These are phyloP conservation scores for Amaranthus palmeri DNA, from an alignment of 148 eudicot genomes.

Conservation along the genomic window DNA sequence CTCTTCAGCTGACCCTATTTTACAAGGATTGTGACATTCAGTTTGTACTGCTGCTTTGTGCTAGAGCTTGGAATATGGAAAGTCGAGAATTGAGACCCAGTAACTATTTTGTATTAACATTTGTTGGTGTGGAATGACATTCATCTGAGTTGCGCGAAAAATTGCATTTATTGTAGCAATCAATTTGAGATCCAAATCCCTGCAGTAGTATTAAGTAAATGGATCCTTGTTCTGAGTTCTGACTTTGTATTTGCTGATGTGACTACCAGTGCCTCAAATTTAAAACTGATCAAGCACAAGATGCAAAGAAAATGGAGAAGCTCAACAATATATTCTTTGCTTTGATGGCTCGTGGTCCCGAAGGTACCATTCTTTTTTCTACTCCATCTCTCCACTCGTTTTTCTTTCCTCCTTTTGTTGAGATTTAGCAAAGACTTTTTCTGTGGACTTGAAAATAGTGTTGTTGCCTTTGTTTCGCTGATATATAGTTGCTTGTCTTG, in stretches of 20 bases:
- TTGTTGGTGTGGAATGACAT: background rate
- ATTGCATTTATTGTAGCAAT: background rate
- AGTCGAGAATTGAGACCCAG: background rate
- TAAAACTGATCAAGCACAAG: constrained; percentile 92
- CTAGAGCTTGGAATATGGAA: no score
- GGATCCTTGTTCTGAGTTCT: background rate
- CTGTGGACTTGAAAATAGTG: background rate
- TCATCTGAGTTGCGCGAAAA: background rate
- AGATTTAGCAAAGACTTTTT: background rate
- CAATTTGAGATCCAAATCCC: background rate
- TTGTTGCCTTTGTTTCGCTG: background rate
- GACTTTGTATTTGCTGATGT: background rate
- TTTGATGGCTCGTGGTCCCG: constrained; percentile 94
- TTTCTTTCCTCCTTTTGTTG: background rate
- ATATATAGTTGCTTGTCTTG: background rate
- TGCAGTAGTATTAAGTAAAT: no score
- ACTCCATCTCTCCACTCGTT: background rate
- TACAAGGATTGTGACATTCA: no score
- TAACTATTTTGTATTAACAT: background rate
- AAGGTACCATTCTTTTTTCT: constrained; percentile 39
- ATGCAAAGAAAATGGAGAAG: constrained; percentile 97
- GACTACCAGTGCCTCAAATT: constrained; percentile 68
- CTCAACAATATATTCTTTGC: constrained; percentile 81
- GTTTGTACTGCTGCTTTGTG: no score
- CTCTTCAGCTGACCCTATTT: no score